Base-by-base conservation (phyloP, 352 stramenopile genomes). In the Globisporangium carolinianum region DNA sequence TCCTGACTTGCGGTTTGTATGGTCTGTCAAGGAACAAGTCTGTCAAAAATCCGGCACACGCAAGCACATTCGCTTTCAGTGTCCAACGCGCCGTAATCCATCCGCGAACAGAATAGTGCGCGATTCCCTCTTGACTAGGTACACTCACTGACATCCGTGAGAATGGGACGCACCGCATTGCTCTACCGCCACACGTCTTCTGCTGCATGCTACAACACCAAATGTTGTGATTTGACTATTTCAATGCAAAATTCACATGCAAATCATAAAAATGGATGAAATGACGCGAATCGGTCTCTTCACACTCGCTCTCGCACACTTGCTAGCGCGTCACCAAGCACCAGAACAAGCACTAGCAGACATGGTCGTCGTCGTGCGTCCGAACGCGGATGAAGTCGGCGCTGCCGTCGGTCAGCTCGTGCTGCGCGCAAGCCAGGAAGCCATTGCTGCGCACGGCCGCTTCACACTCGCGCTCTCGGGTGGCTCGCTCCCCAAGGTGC, bases 391-490 rank as follows among this genome's bases (percentile, higher is more conserved):
- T 51, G 66, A 80, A 47, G 83, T 94, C 32, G 85, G 83, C 51
- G 62, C 60, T 35, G 62, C 71, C 1, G 78, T 91, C 17, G 79
- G 76, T n/a, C 57, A 76, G 51, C 67, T 93, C 45, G 79, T 93
- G 42, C 71, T 78, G 32, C 66, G 87, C 51, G 60, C 82, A 14
- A 92, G 81, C 72, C 64, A 83, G 60, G 61, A 86, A 17, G 66
- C 79, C 12, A 91, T 93, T 51, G 67, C 70, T 1, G 52, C 67
- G 18, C 62, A 72, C 51, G 85, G 74, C 50, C 71, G 73, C 63
- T 95, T 95, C 68, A 90, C 79, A 12, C 57, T 97, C 55, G 89
- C 89, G 51, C 75, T 97, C 52, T 97, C 87, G 35, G 89, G 89
- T 46, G 86, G 86, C 42, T 96, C 87, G 9, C 69, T 96, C 48